These are phyloP conservation scores for Solanum pimpinellifolium DNA, from an alignment of 257 asterid genomes.

Conservation along the genomic window DNA sequence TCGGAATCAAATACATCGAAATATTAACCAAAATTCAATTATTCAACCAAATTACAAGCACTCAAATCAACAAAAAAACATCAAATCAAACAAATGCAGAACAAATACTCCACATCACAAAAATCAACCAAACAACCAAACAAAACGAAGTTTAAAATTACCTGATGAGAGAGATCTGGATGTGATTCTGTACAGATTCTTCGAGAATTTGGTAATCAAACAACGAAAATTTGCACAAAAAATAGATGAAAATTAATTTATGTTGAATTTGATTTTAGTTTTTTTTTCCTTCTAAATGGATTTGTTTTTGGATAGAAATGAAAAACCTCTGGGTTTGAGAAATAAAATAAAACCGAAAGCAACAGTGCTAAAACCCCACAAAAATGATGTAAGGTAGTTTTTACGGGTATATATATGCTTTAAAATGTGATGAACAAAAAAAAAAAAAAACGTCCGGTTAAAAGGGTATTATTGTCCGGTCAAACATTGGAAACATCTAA, in stretches of 20 bases:
- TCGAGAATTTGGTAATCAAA: not conserved
- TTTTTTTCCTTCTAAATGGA: too few species aligned
- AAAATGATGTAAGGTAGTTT: not conserved
- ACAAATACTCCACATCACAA: not conserved
- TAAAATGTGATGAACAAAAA: not conserved
- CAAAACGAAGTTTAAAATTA: not conserved
- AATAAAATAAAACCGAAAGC: not conserved
- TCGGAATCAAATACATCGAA: not conserved
- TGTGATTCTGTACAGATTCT: not conserved
- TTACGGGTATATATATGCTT: not conserved
- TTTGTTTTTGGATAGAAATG: not conserved
- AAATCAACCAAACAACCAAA: not conserved
- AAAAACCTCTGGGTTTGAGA: constrained; percentile 6
- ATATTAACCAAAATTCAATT: not conserved
- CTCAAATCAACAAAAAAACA: not conserved
- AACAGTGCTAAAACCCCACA: constrained; percentile 6
- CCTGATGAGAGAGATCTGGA: not conserved
- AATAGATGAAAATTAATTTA: not conserved
- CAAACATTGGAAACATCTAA: not conserved
- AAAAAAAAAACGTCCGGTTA: not conserved
- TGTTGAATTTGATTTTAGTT: not conserved
- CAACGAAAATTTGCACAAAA: not conserved
- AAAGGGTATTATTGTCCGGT: not conserved
- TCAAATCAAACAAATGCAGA: not conserved
- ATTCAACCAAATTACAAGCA: not conserved